phyloP scores from a whole-genome alignment of 2,329 filamentous ascomycete genomes.

The Dryadomyces quercivorus region DNA sequence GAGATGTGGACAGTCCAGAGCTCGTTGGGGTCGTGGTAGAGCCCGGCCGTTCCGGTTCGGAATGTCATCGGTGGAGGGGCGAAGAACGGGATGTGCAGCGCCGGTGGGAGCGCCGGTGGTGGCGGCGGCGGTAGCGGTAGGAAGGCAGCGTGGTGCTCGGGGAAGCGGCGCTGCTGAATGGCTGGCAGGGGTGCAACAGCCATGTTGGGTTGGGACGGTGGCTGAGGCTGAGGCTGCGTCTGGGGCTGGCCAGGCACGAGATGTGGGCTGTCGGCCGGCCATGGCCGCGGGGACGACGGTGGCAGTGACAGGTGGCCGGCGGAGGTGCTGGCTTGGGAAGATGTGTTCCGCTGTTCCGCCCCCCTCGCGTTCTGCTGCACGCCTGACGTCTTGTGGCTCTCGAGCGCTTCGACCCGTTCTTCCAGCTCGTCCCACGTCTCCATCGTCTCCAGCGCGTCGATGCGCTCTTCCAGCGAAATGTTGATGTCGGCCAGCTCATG shows the following conservation, averaged over 20 bases:
- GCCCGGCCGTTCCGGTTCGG: background rate
- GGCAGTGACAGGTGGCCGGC: background rate
- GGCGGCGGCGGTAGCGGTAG: too few species aligned
- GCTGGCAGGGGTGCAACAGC: background rate
- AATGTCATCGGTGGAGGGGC: background rate
- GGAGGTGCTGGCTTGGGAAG: too few species aligned
- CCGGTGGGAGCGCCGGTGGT: background rate
- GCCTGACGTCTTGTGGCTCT: background rate
- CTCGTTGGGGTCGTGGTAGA: slow-evolving; percentile 18
- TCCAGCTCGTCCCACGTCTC: background rate
- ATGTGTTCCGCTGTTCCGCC: too few species aligned
- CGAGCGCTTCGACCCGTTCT: slow-evolving; percentile 14
- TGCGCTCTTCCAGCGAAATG: slow-evolving; percentile 40
- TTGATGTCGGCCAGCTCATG: slow-evolving; percentile 35
- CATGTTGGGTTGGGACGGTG: background rate
- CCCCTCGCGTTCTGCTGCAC: too few species aligned
- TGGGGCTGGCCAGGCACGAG: background rate
- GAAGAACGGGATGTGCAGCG: background rate
- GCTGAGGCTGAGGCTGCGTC: background rate
- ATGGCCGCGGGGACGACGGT: background rate
- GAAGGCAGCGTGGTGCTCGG: too few species aligned
- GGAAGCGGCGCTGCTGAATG: too few species aligned
- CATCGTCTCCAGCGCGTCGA: slow-evolving; percentile 31
- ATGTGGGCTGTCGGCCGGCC: background rate
- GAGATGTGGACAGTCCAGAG: slow-evolving; percentile 49